Evolutionary conservation across 208 protist genomes (phyloP).

Genomic region (Leptomonas pyrrhocoris): DNA sequence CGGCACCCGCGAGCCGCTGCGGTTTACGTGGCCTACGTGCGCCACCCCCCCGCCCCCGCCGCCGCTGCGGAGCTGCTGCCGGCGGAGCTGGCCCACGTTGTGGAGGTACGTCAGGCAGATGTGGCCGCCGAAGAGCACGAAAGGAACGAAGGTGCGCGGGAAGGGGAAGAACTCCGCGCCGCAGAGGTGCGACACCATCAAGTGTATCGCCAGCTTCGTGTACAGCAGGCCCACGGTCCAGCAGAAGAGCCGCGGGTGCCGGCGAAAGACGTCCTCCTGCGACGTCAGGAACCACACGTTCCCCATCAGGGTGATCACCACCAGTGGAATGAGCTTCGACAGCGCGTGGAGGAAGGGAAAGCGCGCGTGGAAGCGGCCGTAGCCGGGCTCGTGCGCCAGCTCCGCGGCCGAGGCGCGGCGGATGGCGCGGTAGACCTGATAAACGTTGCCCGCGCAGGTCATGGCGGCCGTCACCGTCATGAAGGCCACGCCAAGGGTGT

Average conservation of each 20-base stretch:
- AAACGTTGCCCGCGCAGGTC: constrained; percentile 64
- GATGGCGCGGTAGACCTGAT: constrained; percentile 67
- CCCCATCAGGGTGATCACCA: constrained; percentile 57
- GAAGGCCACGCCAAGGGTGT: constrained; percentile 62
- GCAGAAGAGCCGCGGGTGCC: constrained; percentile 78
- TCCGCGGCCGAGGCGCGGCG: constrained; percentile 18
- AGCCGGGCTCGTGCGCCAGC: constrained; percentile 15
- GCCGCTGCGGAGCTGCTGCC: constrained; percentile 12
- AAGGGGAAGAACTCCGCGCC: constrained; percentile 48
- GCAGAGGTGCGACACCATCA: constrained; percentile 87
- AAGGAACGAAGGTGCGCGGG: constrained; percentile 70
- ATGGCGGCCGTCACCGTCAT: constrained; percentile 41
- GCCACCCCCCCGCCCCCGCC: neutral
- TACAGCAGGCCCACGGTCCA: constrained; percentile 85
- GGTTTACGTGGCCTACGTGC: neutral
- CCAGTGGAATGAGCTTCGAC: constrained; percentile 55
- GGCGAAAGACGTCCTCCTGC: constrained; percentile 72
- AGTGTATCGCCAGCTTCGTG: constrained; percentile 76
- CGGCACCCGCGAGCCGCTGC: constrained; percentile 5
- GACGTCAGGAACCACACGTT: constrained; percentile 68
- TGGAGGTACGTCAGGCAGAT: constrained; percentile 55
- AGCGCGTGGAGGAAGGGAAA: constrained; percentile 69
- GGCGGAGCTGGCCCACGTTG: constrained; percentile 35
- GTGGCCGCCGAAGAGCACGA: constrained; percentile 64
- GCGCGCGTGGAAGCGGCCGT: constrained; percentile 1